Base-by-base conservation (phyloP, 306 rosid genomes). In the Prunus kanzakura region DNA sequence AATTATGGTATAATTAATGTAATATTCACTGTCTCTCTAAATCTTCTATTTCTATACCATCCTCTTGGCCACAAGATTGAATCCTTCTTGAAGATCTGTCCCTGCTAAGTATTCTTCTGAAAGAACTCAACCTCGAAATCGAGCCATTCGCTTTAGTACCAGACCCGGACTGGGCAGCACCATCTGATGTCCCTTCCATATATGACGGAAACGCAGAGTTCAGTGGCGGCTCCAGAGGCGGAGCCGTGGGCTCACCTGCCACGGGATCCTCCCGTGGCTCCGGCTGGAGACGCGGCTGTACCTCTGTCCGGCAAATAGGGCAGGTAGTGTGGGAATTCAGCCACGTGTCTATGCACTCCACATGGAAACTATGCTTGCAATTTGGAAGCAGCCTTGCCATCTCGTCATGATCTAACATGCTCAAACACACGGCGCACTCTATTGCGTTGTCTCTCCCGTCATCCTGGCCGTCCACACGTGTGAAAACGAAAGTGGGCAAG, bases 341-440 rank as follows among this genome's bases (percentile, higher is more conserved):
- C 96, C 96, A 91, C 38, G 56, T 80, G 72, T 88, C 96, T 6
- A 88, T 84, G 72, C 96, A 91, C 10, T 18, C 57, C 0, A 82
- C 87, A 19, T 91, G 96, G 74, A 91, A 91, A 62, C 16, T 51
- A 67, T 91, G 96, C 62, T 85, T 85, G n/a, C 93, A 91, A 74
- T 83, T 89, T 0, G 93, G 91, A 29, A 91, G 86, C 69, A 82
- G 7, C 75, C 89, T 77, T 2, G 76, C 85, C 68, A 47, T 69
- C 55, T 88, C 90, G 54, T 73, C 88, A 30, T 83, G 71, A n/a
- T 85, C 93, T 1, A 87, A 14, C 41, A 29, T 57, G 76, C 86
- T 83, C 75, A 91, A 63, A 38, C 96, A 91, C 27, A 91, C 91
- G 0, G 93, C 81, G 47, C 96, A 88, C 73, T 91, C 91, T 3